Conservation (phyloP, 805 yeast genomes). For the Lipomyces spencermartinsiae region DNA sequence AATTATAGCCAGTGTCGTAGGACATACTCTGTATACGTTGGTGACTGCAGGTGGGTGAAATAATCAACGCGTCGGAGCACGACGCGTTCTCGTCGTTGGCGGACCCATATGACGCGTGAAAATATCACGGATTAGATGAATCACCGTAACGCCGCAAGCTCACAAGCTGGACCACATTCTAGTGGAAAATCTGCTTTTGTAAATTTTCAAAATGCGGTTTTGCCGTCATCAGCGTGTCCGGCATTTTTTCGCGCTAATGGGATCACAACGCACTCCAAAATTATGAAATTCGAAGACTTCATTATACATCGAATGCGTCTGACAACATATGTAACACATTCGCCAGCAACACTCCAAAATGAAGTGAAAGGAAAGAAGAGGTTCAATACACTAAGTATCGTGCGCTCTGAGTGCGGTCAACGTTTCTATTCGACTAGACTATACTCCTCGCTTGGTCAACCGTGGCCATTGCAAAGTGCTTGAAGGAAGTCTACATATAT, state of each 20-base stretch:
- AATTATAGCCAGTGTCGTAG: background rate
- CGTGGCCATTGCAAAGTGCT: background rate
- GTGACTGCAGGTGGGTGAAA: background rate
- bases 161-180: background rate
- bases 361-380: background rate
- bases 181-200: background rate
- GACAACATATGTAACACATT: background rate
- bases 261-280: background rate
- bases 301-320: background rate
- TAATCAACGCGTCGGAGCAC: background rate
- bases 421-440: background rate
- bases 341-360: background rate
- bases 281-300: background rate
- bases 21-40: conserved; percentile 15
- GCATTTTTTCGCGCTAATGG: background rate
- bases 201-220: background rate
- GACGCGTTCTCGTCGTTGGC: background rate
- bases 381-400: background rate
- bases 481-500: background rate
- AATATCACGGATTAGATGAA: too few species aligned
- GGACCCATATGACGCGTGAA: too few species aligned
- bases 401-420: background rate
- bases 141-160: too few species aligned
- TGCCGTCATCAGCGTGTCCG: background rate
- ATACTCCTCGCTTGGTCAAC: background rate